Conservation (phyloP, 345 rosid species). For the Abelmoschus esculentus region DNA sequence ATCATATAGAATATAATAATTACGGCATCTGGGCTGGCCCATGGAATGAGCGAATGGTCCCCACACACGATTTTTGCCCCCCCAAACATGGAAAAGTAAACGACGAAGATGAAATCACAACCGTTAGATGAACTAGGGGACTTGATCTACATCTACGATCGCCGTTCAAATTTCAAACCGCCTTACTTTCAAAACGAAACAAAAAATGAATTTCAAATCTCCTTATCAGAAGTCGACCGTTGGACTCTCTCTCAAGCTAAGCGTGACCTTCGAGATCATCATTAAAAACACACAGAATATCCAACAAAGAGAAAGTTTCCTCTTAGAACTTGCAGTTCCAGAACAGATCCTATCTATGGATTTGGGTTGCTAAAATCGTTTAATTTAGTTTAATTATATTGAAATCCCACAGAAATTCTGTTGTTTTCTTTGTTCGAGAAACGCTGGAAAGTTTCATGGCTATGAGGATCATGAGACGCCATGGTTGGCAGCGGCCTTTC, state of each 20-base stretch:
- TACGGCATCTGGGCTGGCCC: background rate
- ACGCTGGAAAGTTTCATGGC: background rate
- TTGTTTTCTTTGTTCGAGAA: background rate
- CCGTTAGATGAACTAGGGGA: constrained; percentile 2
- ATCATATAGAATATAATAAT: background rate
- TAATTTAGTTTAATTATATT: background rate
- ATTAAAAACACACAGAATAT: background rate
- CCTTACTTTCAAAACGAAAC: background rate
- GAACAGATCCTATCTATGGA: background rate
- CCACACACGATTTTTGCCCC: background rate
- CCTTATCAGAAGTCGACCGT: constrained; percentile 12
- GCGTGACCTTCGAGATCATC: constrained; percentile 8
- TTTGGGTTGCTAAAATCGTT: background rate
- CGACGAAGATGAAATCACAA: background rate
- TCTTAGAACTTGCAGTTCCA: background rate
- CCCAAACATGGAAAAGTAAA: background rate
- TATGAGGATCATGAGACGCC: constrained; percentile 46
- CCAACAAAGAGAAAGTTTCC: background rate
- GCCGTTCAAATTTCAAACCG: constrained; percentile 13
- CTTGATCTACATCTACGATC: background rate
- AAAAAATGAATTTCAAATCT: background rate
- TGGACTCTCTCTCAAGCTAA: background rate
- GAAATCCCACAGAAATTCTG: background rate
- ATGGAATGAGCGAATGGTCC: too few relatives aligned
- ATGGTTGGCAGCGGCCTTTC: constrained; percentile 95